Percentiles rank a stretch among this genome's conserved stretches.
phyloP scores from a whole-genome alignment of 108 stramenopile species.

The Bacterosira constricta region DNA sequence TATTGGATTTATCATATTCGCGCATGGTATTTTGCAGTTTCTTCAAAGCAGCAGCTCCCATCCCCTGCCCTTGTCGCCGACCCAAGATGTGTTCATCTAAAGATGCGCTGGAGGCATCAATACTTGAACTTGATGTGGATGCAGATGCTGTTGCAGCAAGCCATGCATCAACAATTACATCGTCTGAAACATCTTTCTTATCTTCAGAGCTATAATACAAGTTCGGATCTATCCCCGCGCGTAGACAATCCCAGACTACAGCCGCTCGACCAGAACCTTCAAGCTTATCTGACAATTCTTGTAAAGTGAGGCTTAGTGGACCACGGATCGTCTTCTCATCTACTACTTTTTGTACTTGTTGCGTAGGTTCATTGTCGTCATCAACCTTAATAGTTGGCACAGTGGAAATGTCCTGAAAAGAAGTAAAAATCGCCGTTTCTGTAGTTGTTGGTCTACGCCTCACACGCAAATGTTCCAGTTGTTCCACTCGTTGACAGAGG shows the following conservation, averaged over 20 bases:
- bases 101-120: background rate
- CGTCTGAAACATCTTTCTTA: slow-evolving; percentile 3
- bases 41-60: slow-evolving; percentile 13
- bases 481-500: no score
- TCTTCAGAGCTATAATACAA: slow-evolving; percentile 44
- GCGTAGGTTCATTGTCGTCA: no score
- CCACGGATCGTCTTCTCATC: no score
- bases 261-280: slow-evolving; percentile 59
- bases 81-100: background rate
- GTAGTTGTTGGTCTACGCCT: no score
- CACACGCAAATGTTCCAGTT: no score
- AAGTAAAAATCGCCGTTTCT: no score
- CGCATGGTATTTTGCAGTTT: slow-evolving; percentile 9
- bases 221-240: slow-evolving; percentile 60
- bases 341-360: no score
- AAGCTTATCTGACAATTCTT: slow-evolving; percentile 49
- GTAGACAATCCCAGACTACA: slow-evolving; percentile 57
- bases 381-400: no score
- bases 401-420: no score
- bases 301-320: slow-evolving; percentile 47
- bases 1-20: slow-evolving; percentile 16
- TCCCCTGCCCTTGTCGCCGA: slow-evolving; percentile 9
- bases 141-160: slow-evolving; percentile 6
- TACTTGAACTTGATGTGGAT: background rate
- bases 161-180: slow-evolving; percentile 25